Percentiles rank a stretch among this genome's conserved stretches.
Conservation (phyloP, 1,284 basidiomycete genomes). For the Tilletiopsis washingtonensis region DNA sequence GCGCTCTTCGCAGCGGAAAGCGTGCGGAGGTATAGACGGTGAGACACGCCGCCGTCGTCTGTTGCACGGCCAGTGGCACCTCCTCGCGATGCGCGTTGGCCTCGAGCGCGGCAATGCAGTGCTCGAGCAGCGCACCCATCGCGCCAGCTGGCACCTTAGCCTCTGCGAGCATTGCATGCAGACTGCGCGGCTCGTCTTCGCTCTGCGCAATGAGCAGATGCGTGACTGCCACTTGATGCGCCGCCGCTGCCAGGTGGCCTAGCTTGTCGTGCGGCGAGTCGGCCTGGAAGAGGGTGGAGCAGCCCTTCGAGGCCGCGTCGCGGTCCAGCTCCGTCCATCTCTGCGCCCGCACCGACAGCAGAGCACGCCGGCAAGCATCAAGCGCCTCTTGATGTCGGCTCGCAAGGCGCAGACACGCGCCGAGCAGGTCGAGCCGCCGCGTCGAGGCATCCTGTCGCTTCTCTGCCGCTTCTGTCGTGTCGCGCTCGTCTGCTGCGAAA, state of each 20-base stretch:
- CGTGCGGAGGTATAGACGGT: slow-evolving; percentile 7
- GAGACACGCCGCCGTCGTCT: slow-evolving; percentile 9
- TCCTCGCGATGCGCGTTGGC: slow-evolving; percentile 19
- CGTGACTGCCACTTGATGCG: no score
- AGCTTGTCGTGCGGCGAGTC: no score
- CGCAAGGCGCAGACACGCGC: slow-evolving; percentile 18
- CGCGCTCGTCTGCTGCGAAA: no score
- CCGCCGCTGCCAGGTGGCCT: no score
- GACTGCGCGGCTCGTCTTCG: slow-evolving; percentile 1
- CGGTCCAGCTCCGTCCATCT: no score
- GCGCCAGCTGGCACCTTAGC: not conserved
- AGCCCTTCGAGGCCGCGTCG: no score
- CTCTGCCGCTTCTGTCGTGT: not conserved
- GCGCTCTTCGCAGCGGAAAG: slow-evolving; percentile 22
- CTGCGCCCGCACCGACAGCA: no score
- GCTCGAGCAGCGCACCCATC: slow-evolving; percentile 22
- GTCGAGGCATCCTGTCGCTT: slow-evolving; percentile 6
- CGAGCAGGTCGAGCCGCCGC: slow-evolving; percentile 22
- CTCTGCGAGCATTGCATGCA: slow-evolving; percentile 1
- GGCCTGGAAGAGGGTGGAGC: no score
- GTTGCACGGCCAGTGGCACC: slow-evolving; percentile 12
- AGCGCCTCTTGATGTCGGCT: slow-evolving; percentile 9
- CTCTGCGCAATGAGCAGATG: no score
- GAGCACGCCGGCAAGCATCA: no score
- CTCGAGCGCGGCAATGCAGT: slow-evolving; percentile 12